phyloP scores from a whole-genome alignment of 2,329 filamentous ascomycete genomes.

The Ascochyta lentis region DNA sequence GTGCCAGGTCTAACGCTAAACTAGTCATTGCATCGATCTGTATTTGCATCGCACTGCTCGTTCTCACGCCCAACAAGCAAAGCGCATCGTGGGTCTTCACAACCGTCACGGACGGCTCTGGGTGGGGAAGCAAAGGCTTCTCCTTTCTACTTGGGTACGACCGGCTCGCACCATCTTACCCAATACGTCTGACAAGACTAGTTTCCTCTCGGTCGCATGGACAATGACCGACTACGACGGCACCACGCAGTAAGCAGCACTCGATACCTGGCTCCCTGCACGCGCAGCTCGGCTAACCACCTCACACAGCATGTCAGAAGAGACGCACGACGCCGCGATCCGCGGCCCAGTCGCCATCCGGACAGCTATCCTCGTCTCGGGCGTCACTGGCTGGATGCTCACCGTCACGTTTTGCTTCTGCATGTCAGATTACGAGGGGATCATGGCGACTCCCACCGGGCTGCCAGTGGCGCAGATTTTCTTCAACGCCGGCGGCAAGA shows the following conservation, averaged over 20 bases:
- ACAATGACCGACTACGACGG: conserved; percentile 75
- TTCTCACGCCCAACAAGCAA: conserved; percentile 66
- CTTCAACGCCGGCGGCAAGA: conserved; percentile 64
- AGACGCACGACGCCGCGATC: conserved; percentile 68
- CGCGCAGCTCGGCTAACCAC: conserved; percentile 33
- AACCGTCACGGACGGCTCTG: conserved; percentile 66
- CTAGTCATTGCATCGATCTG: conserved; percentile 63
- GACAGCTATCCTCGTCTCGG: conserved; percentile 65
- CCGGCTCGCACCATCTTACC: conserved; percentile 9
- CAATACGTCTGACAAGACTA: conserved; percentile 31
- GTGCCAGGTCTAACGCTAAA: conserved; percentile 4
- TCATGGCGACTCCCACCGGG: conserved; percentile 64
- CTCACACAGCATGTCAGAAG: conserved; percentile 65
- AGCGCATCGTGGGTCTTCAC: conserved; percentile 67
- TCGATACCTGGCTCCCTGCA: conserved; percentile 10
- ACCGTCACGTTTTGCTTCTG: conserved; percentile 71
- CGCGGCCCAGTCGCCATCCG: conserved; percentile 66
- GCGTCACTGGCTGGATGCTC: conserved; percentile 66
- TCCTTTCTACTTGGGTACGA: conserved; percentile 66
- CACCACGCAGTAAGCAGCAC: conserved; percentile 63
- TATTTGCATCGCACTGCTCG: conserved; percentile 65
- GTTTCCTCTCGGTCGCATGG: conserved; percentile 63
- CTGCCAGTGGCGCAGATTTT: conserved; percentile 65
- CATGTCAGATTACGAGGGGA: conserved; percentile 63
- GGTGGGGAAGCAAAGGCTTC: conserved; percentile 66